Conservation (phyloP, 2,329 filamentous ascomycete genomes). For the Fusarium subglutinans region DNA sequence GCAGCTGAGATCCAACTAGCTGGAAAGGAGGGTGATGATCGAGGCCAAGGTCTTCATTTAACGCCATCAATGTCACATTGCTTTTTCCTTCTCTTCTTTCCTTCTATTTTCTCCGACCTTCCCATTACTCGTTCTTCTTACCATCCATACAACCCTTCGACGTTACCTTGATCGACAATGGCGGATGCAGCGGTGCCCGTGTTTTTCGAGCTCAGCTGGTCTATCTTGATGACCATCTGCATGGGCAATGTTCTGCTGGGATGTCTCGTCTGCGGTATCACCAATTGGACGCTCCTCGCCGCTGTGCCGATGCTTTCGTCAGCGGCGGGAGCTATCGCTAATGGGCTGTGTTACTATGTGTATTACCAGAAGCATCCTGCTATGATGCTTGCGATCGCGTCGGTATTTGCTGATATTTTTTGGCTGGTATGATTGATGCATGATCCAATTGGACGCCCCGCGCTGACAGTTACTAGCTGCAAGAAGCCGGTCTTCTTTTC, state of each 20-base stretch:
- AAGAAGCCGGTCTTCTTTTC: constrained; percentile 55
- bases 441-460: fast-evolving
- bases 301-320: constrained; percentile 52
- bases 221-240: constrained; percentile 54
- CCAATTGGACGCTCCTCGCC: constrained; percentile 47
- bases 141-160: neutral
- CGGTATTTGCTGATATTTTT: constrained; percentile 49
- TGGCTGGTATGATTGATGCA: constrained; percentile 49
- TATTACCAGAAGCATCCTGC: constrained; percentile 46
- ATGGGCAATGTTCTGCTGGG: constrained; percentile 51
- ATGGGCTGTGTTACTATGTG: constrained; percentile 53
- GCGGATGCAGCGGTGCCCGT: constrained; percentile 19
- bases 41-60: neutral
- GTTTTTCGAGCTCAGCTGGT: constrained; percentile 55
- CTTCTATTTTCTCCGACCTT: neutral
- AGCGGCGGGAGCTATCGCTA: constrained; percentile 50
- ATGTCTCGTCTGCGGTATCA: constrained; percentile 50
- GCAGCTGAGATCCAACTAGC: neutral
- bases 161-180: constrained; percentile 3
- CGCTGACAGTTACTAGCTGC: constrained; percentile 42
- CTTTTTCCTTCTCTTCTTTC: neutral
- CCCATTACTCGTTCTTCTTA: neutral
- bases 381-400: constrained; percentile 43
- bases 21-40: constrained; percentile 4
- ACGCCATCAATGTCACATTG: constrained; percentile 2